These are phyloP conservation scores for Nepenthes mirabilis DNA, from an alignment of 148 eudicot genomes.

Conservation along the genomic window DNA sequence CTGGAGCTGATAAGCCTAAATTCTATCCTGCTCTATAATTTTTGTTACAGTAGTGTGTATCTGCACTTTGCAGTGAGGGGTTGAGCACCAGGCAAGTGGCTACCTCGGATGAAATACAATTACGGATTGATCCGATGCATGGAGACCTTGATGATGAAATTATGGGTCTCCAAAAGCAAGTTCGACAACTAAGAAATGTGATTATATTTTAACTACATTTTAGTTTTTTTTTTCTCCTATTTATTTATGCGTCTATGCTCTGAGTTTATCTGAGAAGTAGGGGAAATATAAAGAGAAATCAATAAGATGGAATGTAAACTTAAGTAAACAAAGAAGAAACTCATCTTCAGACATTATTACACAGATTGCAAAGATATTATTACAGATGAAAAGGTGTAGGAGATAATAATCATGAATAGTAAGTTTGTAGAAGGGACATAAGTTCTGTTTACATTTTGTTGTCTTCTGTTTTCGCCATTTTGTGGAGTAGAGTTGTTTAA, in stretches of 20 bases:
- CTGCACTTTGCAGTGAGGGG: slow-evolving; percentile 42
- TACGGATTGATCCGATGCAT: slow-evolving; percentile 76
- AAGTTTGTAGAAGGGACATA: no score
- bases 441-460: neutral
- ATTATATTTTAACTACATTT: neutral
- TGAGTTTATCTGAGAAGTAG: no score
- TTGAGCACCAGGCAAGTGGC: slow-evolving; percentile 59
- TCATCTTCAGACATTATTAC: no score
- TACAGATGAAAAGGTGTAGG: no score
- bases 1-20: no score
- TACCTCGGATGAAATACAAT: slow-evolving; percentile 63
- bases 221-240: neutral
- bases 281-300: no score
- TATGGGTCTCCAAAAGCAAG: slow-evolving; percentile 66
- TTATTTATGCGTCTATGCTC: neutral
- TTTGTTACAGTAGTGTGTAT: neutral
- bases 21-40: neutral
- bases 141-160: slow-evolving; percentile 78
- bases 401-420: no score
- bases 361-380: no score
- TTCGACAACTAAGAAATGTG: slow-evolving; percentile 60
- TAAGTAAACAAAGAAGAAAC: no score
- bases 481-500: no score
- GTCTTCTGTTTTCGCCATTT: neutral
- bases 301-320: no score